Percentiles rank a stretch among this genome's conserved stretches.
Evolutionary conservation across 768 basidiomycete species (phyloP).

Genomic region (Suillus fuscotomentosus): DNA sequence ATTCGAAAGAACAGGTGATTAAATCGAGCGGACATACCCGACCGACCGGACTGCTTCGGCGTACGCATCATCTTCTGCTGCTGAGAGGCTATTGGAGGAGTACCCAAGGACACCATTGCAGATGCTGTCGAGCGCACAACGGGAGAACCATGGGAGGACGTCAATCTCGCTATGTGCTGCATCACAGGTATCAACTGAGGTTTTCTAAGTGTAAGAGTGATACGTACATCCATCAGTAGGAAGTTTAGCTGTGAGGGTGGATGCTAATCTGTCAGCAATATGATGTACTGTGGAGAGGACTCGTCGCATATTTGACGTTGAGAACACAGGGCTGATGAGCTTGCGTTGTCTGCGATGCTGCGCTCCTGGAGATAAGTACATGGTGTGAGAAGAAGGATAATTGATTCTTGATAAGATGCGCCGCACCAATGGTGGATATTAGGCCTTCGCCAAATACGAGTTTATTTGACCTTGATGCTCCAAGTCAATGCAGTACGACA

Average conservation of each 20-base stretch:
- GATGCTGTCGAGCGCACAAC: constrained; percentile 47
- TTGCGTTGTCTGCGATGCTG: constrained; percentile 42
- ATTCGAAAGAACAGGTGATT: no score
- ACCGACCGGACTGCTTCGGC: constrained; percentile 22
- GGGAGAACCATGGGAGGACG: constrained; percentile 34
- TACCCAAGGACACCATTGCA: constrained; percentile 46
- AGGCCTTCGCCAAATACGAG: background rate
- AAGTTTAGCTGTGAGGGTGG: constrained; percentile 18
- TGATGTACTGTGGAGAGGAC: constrained; percentile 28
- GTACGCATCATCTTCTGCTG: constrained; percentile 12
- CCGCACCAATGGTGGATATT: background rate
- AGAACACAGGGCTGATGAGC: constrained; percentile 45
- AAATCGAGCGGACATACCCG: constrained; percentile 20
- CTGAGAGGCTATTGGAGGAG: constrained; percentile 30
- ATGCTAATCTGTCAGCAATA: constrained; percentile 27
- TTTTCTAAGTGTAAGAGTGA: constrained; percentile 10
- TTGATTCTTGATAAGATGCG: background rate
- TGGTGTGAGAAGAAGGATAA: constrained; percentile 1
- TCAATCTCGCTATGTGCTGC: constrained; percentile 19
- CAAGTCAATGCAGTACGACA: background rate
- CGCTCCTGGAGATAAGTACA: constrained; percentile 28
- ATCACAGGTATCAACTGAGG: background rate
- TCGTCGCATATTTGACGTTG: constrained; percentile 36
- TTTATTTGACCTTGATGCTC: background rate
- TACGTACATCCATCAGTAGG: constrained; percentile 19